These are phyloP conservation scores for Ogataea ramenticola DNA, from an alignment of 805 yeast genomes.

Conservation along the genomic window DNA sequence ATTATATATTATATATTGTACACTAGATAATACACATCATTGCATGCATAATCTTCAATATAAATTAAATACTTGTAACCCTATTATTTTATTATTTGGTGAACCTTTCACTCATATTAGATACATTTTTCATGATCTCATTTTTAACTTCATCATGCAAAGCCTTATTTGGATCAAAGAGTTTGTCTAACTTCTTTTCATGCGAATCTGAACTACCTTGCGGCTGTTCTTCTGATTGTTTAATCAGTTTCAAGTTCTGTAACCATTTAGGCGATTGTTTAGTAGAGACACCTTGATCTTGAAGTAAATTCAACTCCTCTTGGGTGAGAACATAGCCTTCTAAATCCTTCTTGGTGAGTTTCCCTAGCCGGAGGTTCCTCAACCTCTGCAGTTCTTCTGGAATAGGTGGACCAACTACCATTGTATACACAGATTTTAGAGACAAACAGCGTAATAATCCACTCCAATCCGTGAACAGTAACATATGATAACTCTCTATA, in stretches of 20 bases:
- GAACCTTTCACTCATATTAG: slow-evolving; percentile 3
- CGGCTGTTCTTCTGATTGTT: not conserved
- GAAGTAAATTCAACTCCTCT: not conserved
- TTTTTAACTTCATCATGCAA: slow-evolving; percentile 18
- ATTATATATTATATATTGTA: not conserved
- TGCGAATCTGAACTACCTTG: not conserved
- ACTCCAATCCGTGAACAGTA: too few species aligned
- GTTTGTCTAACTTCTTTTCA: slow-evolving; percentile 7
- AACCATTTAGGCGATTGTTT: not conserved
- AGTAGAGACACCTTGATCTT: not conserved
- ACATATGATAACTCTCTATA: too few species aligned
- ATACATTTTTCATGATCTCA: slow-evolving; percentile 17
- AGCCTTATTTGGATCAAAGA: slow-evolving; percentile 16
- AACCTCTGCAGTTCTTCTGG: slow-evolving; percentile 15
- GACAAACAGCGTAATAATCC: too few species aligned
- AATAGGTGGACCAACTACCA: slow-evolving; percentile 17
- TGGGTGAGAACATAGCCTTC: slow-evolving; percentile 1
- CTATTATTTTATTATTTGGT: not conserved
- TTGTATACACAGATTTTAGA: too few species aligned
- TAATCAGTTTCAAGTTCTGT: not conserved
- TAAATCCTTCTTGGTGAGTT: slow-evolving; percentile 1
- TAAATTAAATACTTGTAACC: too few species aligned
- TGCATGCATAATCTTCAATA: too few species aligned
- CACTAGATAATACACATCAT: not conserved
- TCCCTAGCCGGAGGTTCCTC: slow-evolving; percentile 11